Percentiles rank a stretch among this genome's conserved stretches.
Evolutionary conservation across 163 green algal species (phyloP).

Genomic region (Chlamydomonas reinhardtii): DNA sequence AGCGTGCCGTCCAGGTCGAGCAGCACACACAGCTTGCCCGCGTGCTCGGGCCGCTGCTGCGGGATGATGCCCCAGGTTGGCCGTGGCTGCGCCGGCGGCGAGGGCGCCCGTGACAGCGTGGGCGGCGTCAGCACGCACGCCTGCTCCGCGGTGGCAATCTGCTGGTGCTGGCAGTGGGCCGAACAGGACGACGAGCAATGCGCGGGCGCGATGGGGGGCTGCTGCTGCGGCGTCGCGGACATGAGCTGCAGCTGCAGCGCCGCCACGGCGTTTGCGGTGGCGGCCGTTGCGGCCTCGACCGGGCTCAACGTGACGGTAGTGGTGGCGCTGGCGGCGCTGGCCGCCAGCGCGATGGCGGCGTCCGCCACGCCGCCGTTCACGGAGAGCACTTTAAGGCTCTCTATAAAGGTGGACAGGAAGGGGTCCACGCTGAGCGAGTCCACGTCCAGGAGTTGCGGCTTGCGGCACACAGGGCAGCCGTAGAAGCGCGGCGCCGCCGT

Average conservation of each 20-base stretch:
- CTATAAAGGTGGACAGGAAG: constrained; percentile 78
- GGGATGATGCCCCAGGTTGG: constrained; percentile 56
- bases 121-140: not conserved
- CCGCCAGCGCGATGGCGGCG: not conserved
- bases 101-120: not conserved
- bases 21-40: constrained; percentile 81
- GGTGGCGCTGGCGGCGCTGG: not conserved
- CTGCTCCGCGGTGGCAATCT: not conserved
- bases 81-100: not conserved
- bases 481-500: constrained; percentile 65
- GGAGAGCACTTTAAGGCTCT: constrained; percentile 57
- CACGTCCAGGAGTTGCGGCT: constrained; percentile 80
- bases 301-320: not conserved
- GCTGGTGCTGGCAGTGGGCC: constrained; percentile 1
- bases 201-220: no score
- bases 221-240: no score
- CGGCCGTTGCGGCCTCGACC: not conserved
- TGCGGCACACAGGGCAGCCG: constrained; percentile 88
- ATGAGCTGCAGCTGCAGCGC: not conserved
- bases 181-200: not conserved
- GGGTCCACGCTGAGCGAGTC: constrained; percentile 83
- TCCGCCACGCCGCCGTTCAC: constrained; percentile 8
- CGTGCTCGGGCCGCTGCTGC: constrained; percentile 45
- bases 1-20: constrained; percentile 94
- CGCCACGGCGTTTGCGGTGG: no score